Evolutionary conservation across 1,284 basidiomycete species (phyloP), one percentile per base, ranked within the genome.

Genomic region (Boletus sp.): DNA sequence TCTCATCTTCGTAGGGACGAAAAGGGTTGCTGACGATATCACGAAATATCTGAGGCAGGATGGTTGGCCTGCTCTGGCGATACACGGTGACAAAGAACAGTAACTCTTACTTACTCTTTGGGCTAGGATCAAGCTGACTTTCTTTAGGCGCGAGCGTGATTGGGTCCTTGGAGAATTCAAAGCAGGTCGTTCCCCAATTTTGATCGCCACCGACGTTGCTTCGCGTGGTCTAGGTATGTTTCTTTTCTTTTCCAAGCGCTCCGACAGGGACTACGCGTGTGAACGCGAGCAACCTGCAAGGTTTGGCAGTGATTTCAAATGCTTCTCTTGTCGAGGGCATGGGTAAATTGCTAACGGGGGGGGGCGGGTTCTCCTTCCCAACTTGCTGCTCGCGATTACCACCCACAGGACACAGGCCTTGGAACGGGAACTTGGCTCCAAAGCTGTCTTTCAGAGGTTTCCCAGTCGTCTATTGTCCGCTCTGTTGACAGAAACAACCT

Each of bases 91-190:
- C 77, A 97, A 97, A 73, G 89, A 92, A 73, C 90, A 95, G 88
- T 88, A 68, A 64, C 86, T 82, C 44, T 0, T 40, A 26, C 46
- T 40, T 36, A 12, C 36, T 33, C 37, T 42, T 39, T 50, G 30
- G 54, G 36, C 41, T 50, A 53, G 3, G 51, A 51, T 46, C 6
- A 47, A 20, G 48, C 55, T 50, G 44, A 64, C 47, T 52, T 53
- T 54, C n/a, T 44, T 57, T 40, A 94, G 92, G 66, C 91, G 93
- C 58, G 94, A 97, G 74, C 93, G 95, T 76, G 95, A 99, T 69
- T 99, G 96, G 95, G 95, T 99, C 41, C 77, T 99, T 44, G 79
- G 87, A 69, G 96, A 99, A 73, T 99, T 99, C 82, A 98, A 98
- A 77, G 88, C 91, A 51, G 94, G 96, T 62, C 87, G 93, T 56